Percentiles rank a stretch among this genome's conserved stretches.
These are phyloP conservation scores for Capillidium rhysosporum DNA, from an alignment of 371 early-diverging fungal genomes.

Conservation along the genomic window DNA sequence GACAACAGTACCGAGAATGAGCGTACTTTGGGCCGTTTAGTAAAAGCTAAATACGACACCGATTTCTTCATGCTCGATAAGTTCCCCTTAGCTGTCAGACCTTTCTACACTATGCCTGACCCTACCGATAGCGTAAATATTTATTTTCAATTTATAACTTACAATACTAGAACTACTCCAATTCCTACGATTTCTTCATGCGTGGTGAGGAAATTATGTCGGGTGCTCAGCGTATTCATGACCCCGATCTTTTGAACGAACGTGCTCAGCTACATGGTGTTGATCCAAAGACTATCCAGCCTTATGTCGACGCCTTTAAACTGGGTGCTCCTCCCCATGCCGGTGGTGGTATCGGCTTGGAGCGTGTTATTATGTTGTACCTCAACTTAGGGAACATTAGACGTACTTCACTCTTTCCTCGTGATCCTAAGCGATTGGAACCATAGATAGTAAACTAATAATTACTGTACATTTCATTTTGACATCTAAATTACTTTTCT, in stretches of 20 bases:
- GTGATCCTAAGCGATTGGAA: constrained; percentile 93
- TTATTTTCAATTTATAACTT: background rate
- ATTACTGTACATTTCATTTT: too few species aligned
- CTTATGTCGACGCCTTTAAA: constrained; percentile 96
- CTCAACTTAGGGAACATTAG: constrained; percentile 95
- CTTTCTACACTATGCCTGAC: constrained; percentile 99
- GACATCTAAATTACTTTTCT: too few species aligned
- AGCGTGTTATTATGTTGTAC: constrained; percentile 97
- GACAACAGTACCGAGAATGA: constrained; percentile 72
- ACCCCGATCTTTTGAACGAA: constrained; percentile 62
- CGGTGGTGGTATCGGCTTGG: constrained; percentile 98
- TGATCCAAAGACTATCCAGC: constrained; percentile 64
- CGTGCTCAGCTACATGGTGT: constrained; percentile 71
- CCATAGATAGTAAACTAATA: constrained; percentile 34
- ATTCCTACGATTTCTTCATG: constrained; percentile 99
- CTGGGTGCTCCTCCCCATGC: constrained; percentile 99
- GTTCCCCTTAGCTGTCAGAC: constrained; percentile 92
- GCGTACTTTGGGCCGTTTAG: constrained; percentile 77
- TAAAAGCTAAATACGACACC: constrained; percentile 87
- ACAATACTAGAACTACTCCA: constrained; percentile 52
- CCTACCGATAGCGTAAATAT: constrained; percentile 38
- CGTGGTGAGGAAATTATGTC: constrained; percentile 99
- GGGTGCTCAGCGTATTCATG: constrained; percentile 99
- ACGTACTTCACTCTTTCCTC: constrained; percentile 92
- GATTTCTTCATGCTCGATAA: constrained; percentile 99